Percentiles rank a stretch among this genome's conserved stretches.
These are phyloP conservation scores for Arabidopsis thaliana DNA, from an alignment of 345 rosid species.

Conservation along the genomic window TAIR10.1 NC_003071.7:11740501-11741000, in stretches of 20 bases:
- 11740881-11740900: slow-evolving; percentile 91
- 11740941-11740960: slow-evolving; percentile 73
- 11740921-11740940: slow-evolving; percentile 77
- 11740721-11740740: slow-evolving; percentile 89
- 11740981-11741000: slow-evolving; percentile 87
- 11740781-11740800: slow-evolving; percentile 79
- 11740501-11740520: not conserved
- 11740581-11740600: slow-evolving; percentile 26
- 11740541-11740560: no score
- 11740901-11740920: slow-evolving; percentile 85
- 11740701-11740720: slow-evolving; percentile 74
- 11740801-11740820: slow-evolving; percentile 77
- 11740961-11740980: slow-evolving; percentile 94
- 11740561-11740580: slow-evolving; percentile 26
- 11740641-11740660: not conserved
- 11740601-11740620: not conserved
- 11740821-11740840: slow-evolving; percentile 93
- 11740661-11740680: slow-evolving; percentile 69
- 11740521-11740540: no score
- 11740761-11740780: slow-evolving; percentile 84
- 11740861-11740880: slow-evolving; percentile 96
- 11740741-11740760: slow-evolving; percentile 92
- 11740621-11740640: not conserved
- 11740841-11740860: slow-evolving; percentile 95
- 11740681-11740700: slow-evolving; percentile 83